Evolutionary conservation across 805 yeast species (phyloP).

Genomic region (Nadsonia fulvescens): DNA sequence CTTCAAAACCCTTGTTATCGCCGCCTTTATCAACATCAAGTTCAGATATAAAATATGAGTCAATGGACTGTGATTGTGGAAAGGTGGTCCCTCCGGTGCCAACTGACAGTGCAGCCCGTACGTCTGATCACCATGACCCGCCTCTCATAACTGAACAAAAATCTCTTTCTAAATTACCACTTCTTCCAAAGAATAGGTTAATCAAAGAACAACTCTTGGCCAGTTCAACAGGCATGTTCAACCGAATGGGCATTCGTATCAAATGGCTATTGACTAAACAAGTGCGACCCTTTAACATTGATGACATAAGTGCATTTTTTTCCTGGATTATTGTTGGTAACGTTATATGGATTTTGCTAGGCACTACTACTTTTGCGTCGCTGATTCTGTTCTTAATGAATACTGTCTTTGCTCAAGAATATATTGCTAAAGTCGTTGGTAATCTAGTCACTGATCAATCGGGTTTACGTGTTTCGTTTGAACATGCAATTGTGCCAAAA

Average conservation of each 20-base stretch:
- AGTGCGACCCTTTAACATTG: constrained; percentile 75
- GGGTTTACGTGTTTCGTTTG: constrained; percentile 70
- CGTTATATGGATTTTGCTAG: constrained; percentile 56
- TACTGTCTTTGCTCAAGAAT: constrained; percentile 77
- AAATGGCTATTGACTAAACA: constrained; percentile 66
- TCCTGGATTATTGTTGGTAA: constrained; percentile 89
- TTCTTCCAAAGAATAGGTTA: constrained; percentile 9
- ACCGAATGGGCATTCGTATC: constrained; percentile 28
- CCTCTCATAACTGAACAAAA: background rate
- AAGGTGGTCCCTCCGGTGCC: no score
- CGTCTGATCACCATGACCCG: no score
- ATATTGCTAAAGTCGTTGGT: constrained; percentile 67
- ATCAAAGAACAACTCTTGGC: constrained; percentile 26
- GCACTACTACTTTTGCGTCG: constrained; percentile 86
- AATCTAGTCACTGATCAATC: constrained; percentile 70
- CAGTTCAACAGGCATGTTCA: constrained; percentile 23
- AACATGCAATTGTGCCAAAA: constrained; percentile 84
- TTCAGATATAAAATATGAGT: no score
- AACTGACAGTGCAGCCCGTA: no score
- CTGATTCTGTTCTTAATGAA: constrained; percentile 58
- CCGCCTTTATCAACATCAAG: no score
- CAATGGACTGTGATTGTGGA: no score
- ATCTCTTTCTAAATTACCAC: constrained; percentile 1
- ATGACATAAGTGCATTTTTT: constrained; percentile 76
- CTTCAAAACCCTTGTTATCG: no score